Percentiles rank a stretch among this genome's conserved stretches.
Evolutionary conservation across 208 protist species (phyloP).

Genomic region (Leishmania major): DNA sequence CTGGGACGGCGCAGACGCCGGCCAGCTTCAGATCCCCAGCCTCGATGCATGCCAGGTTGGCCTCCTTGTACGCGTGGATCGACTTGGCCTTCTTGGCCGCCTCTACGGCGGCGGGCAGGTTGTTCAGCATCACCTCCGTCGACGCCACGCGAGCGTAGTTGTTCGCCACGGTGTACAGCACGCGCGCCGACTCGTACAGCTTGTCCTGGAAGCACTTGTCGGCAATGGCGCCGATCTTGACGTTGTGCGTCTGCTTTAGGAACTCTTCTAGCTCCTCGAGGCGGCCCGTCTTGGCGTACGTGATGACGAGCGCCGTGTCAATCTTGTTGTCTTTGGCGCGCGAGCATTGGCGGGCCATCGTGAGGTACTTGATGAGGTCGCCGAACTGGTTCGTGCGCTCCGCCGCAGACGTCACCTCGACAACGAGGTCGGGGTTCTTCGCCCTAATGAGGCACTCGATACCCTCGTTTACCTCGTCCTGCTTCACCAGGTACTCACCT

Average conservation of each 20-base stretch:
- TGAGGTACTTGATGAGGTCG: slow-evolving; percentile 98
- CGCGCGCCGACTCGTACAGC: slow-evolving; percentile 98
- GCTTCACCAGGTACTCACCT: slow-evolving; percentile 94
- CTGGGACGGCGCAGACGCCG: slow-evolving; percentile 96
- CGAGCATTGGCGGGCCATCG: slow-evolving; percentile 96
- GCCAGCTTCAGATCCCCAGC: slow-evolving; percentile 98
- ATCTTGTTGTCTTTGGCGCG: slow-evolving; percentile 92
- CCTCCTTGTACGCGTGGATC: slow-evolving; percentile 96
- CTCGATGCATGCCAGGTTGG: slow-evolving; percentile 98
- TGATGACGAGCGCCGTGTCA: slow-evolving; percentile 98
- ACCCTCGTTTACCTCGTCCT: slow-evolving; percentile 92
- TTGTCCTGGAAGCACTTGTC: slow-evolving; percentile 98
- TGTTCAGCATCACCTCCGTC: slow-evolving; percentile 96
- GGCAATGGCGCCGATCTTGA: slow-evolving; percentile 96
- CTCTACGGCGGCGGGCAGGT: slow-evolving; percentile 97
- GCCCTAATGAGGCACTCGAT: slow-evolving; percentile 99
- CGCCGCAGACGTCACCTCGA: slow-evolving; percentile 93
- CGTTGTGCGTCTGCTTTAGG: slow-evolving; percentile 96
- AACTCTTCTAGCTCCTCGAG: slow-evolving; percentile 99
- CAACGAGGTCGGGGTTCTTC: slow-evolving; percentile 94
- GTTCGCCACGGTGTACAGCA: slow-evolving; percentile 97
- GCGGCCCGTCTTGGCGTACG: slow-evolving; percentile 96
- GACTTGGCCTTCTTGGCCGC: slow-evolving; percentile 98
- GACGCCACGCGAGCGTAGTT: slow-evolving; percentile 97
- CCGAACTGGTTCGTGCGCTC: slow-evolving; percentile 93